Evolutionary conservation across 441 rosid genomes (phyloP), one percentile per base, ranked within the genome.

Genomic region (Erodium trifolium): DNA sequence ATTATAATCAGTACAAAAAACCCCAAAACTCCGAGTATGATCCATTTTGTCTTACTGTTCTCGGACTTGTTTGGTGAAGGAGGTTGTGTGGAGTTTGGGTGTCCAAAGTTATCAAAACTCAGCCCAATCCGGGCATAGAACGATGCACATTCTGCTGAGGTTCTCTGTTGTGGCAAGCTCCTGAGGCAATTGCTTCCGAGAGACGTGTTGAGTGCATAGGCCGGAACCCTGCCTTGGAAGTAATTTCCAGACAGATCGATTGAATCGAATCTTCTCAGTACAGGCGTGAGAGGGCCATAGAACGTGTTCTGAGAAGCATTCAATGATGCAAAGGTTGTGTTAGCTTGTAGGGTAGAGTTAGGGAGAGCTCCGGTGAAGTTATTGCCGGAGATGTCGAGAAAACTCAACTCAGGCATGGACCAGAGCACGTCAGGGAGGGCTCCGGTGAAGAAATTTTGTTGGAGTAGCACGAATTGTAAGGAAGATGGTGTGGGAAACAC

Each of bases 141-240:
- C 7, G 86, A 81, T 34, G 70, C 70, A 75, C 99, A 95, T 6
- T 83, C 86, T 0, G 5, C 55, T 68, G 67, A 75, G 23, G 79
- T 82, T 82, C 89, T 92, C 76, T 92, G 99, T 67, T 76, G 69
- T 64, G 77, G 72, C 67, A 75, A 74, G 64, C 71, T 75, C 75
- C 78, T 92, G 65, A 92, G 97, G 70, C 99, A 95, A 78, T 95
- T 95, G 12, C 77, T 75, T 3, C n/a, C 75, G 67, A 92, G 82
- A 69, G 87, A 79, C 31, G 88, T 80, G 70, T 90, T 86, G 14
- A 34, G 71, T 67, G 78, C 72, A 51, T 79, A 82, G 29, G 74
- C 82, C 2, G 92, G 96, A 83, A 92, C 84, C 72, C 67, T 78
- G 71, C 99, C 99, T 72, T 90, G 80, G 67, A 95, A 87, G 75